Evolutionary conservation across 176 grass and related monocot species (phyloP).

Genomic region (Oryza meyeriana): DNA sequence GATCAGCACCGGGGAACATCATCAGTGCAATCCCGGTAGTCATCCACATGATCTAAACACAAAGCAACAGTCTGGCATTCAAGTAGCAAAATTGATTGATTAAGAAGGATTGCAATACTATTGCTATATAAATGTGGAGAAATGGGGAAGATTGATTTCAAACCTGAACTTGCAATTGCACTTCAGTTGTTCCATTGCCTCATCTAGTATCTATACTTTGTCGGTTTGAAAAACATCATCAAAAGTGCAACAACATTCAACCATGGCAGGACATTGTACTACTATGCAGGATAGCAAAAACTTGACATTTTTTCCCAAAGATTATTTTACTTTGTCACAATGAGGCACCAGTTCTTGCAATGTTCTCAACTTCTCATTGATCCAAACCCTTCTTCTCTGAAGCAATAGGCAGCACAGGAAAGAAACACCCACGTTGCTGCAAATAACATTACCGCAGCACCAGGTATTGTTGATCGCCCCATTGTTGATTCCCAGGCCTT

Average conservation of each 20-base stretch:
- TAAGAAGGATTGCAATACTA: not conserved
- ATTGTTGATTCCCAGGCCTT: constrained; percentile 21
- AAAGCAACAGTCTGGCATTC: not conserved
- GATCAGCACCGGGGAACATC: constrained; percentile 60
- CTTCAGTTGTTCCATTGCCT: constrained; percentile 90
- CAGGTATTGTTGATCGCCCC: too few species aligned
- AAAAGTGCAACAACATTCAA: not conserved
- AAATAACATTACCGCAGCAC: not conserved
- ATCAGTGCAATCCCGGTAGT: constrained; percentile 59
- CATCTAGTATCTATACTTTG: constrained; percentile 83
- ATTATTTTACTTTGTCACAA: constrained; percentile 63
- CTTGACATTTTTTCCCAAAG: not conserved
- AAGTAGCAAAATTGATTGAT: not conserved
- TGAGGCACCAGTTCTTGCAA: constrained; percentile 92
- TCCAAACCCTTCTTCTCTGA: constrained; percentile 81
- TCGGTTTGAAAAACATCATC: constrained; percentile 54
- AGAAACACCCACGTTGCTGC: not conserved
- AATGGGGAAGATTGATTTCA: not conserved
- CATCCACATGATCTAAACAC: constrained; percentile 86
- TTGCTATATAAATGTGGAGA: not conserved
- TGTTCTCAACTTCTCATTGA: constrained; percentile 86
- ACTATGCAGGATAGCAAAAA: not conserved
- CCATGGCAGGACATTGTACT: not conserved
- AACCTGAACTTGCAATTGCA: constrained; percentile 94
- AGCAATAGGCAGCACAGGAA: not conserved